Evolutionary conservation across 768 basidiomycete species (phyloP), one percentile per base, ranked within the genome.

Genomic region (Boletus tylopilopsis): DNA sequence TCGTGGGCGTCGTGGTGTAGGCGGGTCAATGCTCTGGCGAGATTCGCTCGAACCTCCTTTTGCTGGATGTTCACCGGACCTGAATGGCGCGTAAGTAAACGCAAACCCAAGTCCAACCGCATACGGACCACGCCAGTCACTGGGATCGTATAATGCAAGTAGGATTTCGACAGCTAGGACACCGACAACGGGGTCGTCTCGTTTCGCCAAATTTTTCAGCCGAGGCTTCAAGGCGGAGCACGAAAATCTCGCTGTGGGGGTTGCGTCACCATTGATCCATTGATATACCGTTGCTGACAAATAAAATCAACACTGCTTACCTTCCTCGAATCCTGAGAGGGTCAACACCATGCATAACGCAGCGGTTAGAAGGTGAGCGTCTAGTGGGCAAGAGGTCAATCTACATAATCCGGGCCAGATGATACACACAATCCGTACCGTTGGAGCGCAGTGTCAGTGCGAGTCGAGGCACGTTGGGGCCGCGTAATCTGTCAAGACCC

Each of bases 121-220:
- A 12, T 19, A 0, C 1, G 3, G 5, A 51, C 2, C 38, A 51
- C 61, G 29, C 33, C 3, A 41, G 0, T 53, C 50, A 29, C 12
- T 12, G 10, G 27, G 27, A 29, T 29, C 27, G 2, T 49, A 53
- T 1, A 63, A 36, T 4, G 27, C 41, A 23, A 63, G 50, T 11
- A 57, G 32, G 33, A 60, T 47, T 21, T 63, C 58, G 4, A 57
- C 53, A 22, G 61, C 55, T 4, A 63, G 49, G 36, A 50, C 50
- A 22, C 61, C 61, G 21, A 63, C 30, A 4, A 47, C 24, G 11
- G 42, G n/a, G 0, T 48, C 38, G 2, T 45, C 6, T 12, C 27
- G 58, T 23, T 13, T 22, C 5, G 58, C 58, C 7, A 63, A 25
- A 15, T 51, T 21, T 15, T 51, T 44, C 11, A 63, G 33, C 24